Evolutionary conservation across 495 filamentous ascomycete species (phyloP).

Genomic region (Aspergillus sparsus): DNA sequence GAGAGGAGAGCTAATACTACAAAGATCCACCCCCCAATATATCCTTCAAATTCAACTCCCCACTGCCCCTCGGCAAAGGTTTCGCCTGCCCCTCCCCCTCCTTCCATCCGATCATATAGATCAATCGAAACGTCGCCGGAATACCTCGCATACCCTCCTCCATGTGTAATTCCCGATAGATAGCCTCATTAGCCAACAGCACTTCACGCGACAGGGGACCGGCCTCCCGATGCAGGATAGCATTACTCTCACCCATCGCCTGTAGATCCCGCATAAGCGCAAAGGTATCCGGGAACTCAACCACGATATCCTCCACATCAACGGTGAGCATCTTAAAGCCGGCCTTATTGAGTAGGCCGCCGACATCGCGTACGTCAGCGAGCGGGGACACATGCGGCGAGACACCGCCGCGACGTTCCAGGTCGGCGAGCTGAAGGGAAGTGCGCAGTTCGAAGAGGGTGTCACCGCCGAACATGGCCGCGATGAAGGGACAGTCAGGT

Average conservation of each 20-base stretch:
- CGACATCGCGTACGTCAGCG: slow-evolving; percentile 89
- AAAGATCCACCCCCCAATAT: slow-evolving; percentile 59
- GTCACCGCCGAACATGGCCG: slow-evolving; percentile 95
- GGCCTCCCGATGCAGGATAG: slow-evolving; percentile 75
- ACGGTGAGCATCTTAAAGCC: slow-evolving; percentile 96
- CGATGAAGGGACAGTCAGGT: slow-evolving; percentile 89
- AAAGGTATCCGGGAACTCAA: slow-evolving; percentile 92
- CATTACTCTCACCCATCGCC: slow-evolving; percentile 91
- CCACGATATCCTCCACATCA: slow-evolving; percentile 94
- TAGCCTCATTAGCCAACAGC: slow-evolving; percentile 80
- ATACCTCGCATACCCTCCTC: slow-evolving; percentile 66
- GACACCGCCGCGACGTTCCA: slow-evolving; percentile 84
- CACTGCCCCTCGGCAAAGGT: slow-evolving; percentile 80
- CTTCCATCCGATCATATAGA: slow-evolving; percentile 99
- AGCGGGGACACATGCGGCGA: slow-evolving; percentile 84
- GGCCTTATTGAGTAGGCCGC: slow-evolving; percentile 79
- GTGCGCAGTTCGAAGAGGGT: slow-evolving; percentile 92
- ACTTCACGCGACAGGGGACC: slow-evolving; percentile 78
- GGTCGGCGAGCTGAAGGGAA: slow-evolving; percentile 88
- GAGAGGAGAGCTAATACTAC: slow-evolving; percentile 12
- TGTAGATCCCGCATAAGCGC: slow-evolving; percentile 91
- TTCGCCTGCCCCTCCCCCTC: slow-evolving; percentile 73
- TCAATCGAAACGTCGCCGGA: slow-evolving; percentile 88
- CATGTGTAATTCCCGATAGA: slow-evolving; percentile 82
- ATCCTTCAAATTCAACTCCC: slow-evolving; percentile 80